phyloP scores from a whole-genome alignment of 768 basidiomycete species.

The Pholiota microspora region DNA sequence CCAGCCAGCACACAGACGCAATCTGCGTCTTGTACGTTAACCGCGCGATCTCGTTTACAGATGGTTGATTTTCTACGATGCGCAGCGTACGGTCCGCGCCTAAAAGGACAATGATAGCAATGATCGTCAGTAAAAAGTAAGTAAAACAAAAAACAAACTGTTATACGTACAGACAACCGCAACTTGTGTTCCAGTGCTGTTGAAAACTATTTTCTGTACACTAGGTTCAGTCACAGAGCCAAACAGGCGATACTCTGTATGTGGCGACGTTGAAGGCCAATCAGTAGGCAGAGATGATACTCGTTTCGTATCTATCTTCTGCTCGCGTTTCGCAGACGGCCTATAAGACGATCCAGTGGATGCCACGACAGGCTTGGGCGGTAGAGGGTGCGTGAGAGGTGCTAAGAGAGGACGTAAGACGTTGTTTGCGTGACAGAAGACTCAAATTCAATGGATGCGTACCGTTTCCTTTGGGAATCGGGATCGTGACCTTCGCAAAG shows the following conservation, averaged over 20 bases:
- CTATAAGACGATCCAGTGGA: slow-evolving; percentile 15
- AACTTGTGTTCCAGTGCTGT: slow-evolving; percentile 51
- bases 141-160: neutral
- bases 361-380: slow-evolving; percentile 25
- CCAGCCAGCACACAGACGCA: slow-evolving; percentile 57
- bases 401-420: neutral
- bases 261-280: slow-evolving; percentile 49
- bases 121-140: too few relatives aligned
- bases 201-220: slow-evolving; percentile 48
- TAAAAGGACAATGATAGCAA: slow-evolving; percentile 20
- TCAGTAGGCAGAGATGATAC: slow-evolving; percentile 27
- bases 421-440: neutral
- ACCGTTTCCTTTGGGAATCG: neutral
- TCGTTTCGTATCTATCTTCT: slow-evolving; percentile 24
- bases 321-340: slow-evolving; percentile 23
- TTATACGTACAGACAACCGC: slow-evolving; percentile 53
- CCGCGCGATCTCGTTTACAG: slow-evolving; percentile 50
- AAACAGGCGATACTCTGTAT: slow-evolving; percentile 35
- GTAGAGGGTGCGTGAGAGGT: slow-evolving; percentile 11
- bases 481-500: neutral
- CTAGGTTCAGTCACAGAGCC: slow-evolving; percentile 42
- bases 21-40: slow-evolving; percentile 47
- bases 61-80: slow-evolving; percentile 50
- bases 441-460: neutral
- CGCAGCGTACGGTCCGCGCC: slow-evolving; percentile 61